Percentiles rank a stretch among this genome's conserved stretches.
These are phyloP conservation scores for Nothophytophthora sp. DNA, from an alignment of 352 stramenopile species.

Conservation along the genomic window DNA sequence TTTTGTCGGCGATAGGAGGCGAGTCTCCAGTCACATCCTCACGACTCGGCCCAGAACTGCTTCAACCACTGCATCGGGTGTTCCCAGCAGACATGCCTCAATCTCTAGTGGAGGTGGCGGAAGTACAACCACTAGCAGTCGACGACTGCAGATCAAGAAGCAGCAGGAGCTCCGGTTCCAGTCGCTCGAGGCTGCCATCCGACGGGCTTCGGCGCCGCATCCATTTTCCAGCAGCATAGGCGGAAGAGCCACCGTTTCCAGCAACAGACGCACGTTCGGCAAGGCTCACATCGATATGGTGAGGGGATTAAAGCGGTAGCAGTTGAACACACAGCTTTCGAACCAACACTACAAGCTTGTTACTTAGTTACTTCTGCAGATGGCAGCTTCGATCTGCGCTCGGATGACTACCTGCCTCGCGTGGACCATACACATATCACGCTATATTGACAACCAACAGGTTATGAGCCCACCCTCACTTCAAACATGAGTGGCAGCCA, in stretches of 20 bases:
- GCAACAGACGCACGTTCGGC: conserved; percentile 7
- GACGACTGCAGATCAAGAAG: conserved; percentile 14
- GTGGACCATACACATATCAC: not conserved
- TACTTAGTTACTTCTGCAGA: too few relatives aligned
- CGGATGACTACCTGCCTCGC: not conserved
- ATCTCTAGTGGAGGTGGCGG: not conserved
- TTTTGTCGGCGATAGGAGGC: not conserved
- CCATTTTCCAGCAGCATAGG: not conserved
- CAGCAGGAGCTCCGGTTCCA: conserved; percentile 45
- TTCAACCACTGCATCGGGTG: not conserved
- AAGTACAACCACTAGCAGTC: conserved; percentile 1
- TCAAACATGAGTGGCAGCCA: not conserved
- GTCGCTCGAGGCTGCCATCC: conserved; percentile 39
- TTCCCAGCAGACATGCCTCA: conserved; percentile 1
- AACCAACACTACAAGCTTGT: not conserved
- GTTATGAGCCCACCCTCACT: not conserved
- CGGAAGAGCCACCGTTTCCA: not conserved
- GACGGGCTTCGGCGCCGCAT: conserved; percentile 4
- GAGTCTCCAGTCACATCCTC: not conserved
- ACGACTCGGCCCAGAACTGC: conserved; percentile 1
- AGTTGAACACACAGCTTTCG: not conserved
- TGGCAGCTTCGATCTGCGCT: not conserved
- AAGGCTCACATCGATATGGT: conserved; percentile 35
- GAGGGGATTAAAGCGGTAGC: conserved; percentile 24
- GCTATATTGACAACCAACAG: too few relatives aligned